Evolutionary conservation across 345 rosid species (phyloP).

Genomic region (Corchorus olitorius): DNA sequence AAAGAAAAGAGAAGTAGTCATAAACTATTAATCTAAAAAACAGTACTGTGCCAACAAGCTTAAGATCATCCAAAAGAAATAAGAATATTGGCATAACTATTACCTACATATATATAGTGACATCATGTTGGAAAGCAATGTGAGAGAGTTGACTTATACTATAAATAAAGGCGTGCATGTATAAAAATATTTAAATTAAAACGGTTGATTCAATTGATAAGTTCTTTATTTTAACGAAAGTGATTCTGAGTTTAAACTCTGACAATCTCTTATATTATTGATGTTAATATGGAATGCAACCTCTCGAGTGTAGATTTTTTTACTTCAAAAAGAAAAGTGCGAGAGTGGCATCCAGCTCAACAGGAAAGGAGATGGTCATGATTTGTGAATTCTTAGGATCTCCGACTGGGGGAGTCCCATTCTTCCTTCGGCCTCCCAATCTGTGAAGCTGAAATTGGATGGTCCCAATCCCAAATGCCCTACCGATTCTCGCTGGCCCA

Average conservation of each 20-base stretch:
- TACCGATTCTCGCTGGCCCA: neutral
- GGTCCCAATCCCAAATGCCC: neutral
- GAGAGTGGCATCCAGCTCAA: constrained; percentile 43
- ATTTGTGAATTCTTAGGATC: constrained; percentile 24
- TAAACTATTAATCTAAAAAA: neutral
- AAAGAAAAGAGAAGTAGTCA: neutral
- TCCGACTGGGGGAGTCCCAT: constrained; percentile 14
- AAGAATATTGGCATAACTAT: neutral
- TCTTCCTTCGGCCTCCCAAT: neutral
- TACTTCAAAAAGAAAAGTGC: neutral
- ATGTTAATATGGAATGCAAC: neutral
- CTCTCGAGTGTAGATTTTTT: neutral
- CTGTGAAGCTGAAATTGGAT: neutral
- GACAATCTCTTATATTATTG: too few relatives aligned
- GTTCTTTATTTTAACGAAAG: neutral
- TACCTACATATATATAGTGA: too few relatives aligned
- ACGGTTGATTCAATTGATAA: too few relatives aligned
- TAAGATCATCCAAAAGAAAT: neutral
- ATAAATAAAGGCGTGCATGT: too few relatives aligned
- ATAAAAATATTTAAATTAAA: too few relatives aligned
- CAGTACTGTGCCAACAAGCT: neutral
- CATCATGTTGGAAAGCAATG: neutral
- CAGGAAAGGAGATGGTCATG: neutral
- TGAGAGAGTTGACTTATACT: too few relatives aligned
- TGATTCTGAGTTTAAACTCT: neutral